Percentiles rank a stretch among this genome's conserved stretches.
phyloP scores from a whole-genome alignment of 805 yeast species.

The Zygosaccharomyces lentus region DNA sequence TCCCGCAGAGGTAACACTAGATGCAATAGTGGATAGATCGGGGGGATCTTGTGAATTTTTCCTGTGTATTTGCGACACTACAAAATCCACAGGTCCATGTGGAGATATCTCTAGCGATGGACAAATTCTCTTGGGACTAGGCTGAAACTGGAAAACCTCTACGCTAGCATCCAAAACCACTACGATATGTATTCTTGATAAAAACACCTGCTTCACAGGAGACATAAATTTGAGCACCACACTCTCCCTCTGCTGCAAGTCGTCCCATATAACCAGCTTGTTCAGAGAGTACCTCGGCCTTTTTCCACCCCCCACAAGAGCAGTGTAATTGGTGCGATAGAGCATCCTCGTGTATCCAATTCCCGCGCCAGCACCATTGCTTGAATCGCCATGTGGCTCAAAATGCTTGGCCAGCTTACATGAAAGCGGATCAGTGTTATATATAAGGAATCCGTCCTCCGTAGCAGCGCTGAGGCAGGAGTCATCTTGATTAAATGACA shows the following conservation, averaged over 20 bases:
- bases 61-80: slow-evolving; percentile 16
- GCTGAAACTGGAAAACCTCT: slow-evolving; percentile 71
- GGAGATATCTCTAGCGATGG: slow-evolving; percentile 23
- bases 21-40: neutral
- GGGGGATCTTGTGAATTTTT: slow-evolving; percentile 9
- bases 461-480: slow-evolving; percentile 84
- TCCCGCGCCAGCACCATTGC: slow-evolving; percentile 55
- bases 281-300: slow-evolving; percentile 74
- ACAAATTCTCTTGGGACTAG: slow-evolving; percentile 63
- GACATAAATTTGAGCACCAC: slow-evolving; percentile 69
- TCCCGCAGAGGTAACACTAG: slow-evolving; percentile 2
- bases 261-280: slow-evolving; percentile 89
- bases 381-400: slow-evolving; percentile 46
- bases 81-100: slow-evolving; percentile 25
- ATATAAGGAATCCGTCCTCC: slow-evolving; percentile 78
- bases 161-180: slow-evolving; percentile 66
- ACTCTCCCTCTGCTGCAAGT: slow-evolving; percentile 69
- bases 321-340: slow-evolving; percentile 85
- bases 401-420: slow-evolving; percentile 25
- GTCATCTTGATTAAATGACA: slow-evolving; percentile 82
- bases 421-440: slow-evolving; percentile 75
- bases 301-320: slow-evolving; percentile 85
- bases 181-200: slow-evolving; percentile 72
- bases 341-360: slow-evolving; percentile 78
- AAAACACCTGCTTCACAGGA: slow-evolving; percentile 66